Evolutionary conservation across 169 alveolate species (phyloP), one percentile per base, ranked within the genome.

Genomic region (Babesia ovata): DNA sequence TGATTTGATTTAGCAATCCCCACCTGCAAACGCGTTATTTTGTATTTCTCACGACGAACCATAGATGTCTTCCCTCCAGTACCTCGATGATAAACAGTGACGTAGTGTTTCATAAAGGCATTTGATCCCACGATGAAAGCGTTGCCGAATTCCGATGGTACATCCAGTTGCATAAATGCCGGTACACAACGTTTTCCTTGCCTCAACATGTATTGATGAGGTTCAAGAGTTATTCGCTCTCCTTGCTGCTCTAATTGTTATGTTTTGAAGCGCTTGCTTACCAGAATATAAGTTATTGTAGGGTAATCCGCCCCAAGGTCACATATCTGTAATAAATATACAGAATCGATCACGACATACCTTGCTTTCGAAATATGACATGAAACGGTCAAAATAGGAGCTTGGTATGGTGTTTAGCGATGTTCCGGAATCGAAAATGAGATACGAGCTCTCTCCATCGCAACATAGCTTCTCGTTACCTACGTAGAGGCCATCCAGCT

Each of bases 81-180:
- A 12, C 91, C 86, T 0, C 92, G 57, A 36, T 85, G 81, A 74
- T 74, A 93, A 8, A 91, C 92, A 11, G 97, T 93, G 73, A 84
- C 84, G 70, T 90, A 93, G 53, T 86, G 93, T 33, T 93, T 63
- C 97, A 93, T 93, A 50, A 92, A 93, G 4, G 92, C 91, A 36
- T 85, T 61, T 13, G 95, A 91, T 6, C 97, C 97, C 45, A 93
- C 90, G 24, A 93, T 75, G 58, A 87, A 93, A 19, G 97, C 95
- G 21, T 92, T 95, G 14, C 96, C 96, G 53, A 85, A 92, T 63
- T 92, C 95, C 0, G 94, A 90, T 6, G 97, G 97, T 0, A 93
- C 95, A 75, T 93, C 97, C 4, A 93, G 84, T 59, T 90, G 94
- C 97, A 93, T 93, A 50, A 84, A 87, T 0, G 95, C 97, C 11